Base-by-base conservation (phyloP, 257 asterid genomes). In the Eucommia ulmoides region DNA sequence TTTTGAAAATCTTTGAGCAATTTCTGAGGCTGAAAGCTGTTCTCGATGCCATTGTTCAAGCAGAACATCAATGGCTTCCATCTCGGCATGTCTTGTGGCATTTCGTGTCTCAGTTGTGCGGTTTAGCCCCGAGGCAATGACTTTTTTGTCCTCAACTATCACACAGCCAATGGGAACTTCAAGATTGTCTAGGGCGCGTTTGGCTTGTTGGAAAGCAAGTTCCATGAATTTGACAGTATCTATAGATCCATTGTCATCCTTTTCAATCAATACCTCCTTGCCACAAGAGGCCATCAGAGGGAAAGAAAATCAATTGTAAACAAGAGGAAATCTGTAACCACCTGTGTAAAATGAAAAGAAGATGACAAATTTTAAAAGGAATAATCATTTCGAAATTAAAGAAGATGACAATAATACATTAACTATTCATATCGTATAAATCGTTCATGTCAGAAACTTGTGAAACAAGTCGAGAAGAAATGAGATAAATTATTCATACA, bases 81-180 rank as follows among this genome's bases (percentile, higher is more conserved):
- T 80, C 77, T 89, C 98, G 41, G 96, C 98, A 64, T 85, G 98
- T 51, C 94, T 75, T 56, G 88, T 82, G 29, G 96, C 94, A 59
- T 84, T 88, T 73, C 93, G 67, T 11, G 79, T 88, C 77, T 88
- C 84, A 38, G 65, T 77, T 8, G 94, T 81, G 54, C 78, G 80
- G 61, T 88, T 88, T 74, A 77, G 80, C 60, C 97, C 95, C 0
- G 71, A 60, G 54, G 95, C 80, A 72, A 82, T 75, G 63, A 88
- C 81, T 50, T 60, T 52, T 56, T 78, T 81, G 41, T 75, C 78
- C 74, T 84, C 72, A 20, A 81, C 70, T 53, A 88, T 63, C 3
- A 88, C 80, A 50, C 97, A 88, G 56, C 38, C 38, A 29, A 29
- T 29, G 12, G 38, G 38, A 7, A 29, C 38, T 29, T 29, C 38